Conservation (phyloP, 2,329 filamentous ascomycete genomes). For the Neospermospora avenae region DNA sequence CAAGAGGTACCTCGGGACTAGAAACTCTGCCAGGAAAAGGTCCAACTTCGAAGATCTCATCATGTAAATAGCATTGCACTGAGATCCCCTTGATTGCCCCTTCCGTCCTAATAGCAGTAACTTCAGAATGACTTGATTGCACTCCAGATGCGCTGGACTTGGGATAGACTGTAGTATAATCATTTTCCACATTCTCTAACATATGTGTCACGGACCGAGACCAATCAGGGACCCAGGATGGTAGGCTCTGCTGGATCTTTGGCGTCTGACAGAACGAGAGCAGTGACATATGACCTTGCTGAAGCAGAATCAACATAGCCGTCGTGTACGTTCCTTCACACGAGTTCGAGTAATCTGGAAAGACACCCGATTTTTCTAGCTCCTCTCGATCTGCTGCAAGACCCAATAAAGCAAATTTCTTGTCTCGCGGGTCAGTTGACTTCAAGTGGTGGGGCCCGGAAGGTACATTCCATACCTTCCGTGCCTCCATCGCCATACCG, state of each 20-base stretch:
- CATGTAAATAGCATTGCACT: neutral
- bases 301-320: neutral
- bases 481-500: too few relatives aligned
- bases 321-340: neutral
- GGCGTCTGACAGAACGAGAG: neutral
- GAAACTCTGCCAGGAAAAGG: neutral
- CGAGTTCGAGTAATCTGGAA: neutral
- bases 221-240: neutral
- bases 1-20: neutral
- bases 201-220: neutral
- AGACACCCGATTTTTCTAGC: neutral
- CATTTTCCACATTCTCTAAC: neutral
- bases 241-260: neutral
- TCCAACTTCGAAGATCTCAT: neutral
- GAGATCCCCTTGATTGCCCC: neutral
- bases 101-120: neutral
- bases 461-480: too few relatives aligned
- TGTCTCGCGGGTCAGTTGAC: neutral
- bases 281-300: neutral
- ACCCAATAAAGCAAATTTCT: neutral
- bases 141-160: neutral
- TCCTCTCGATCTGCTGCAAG: neutral
- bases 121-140: neutral
- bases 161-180: neutral
- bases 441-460: neutral